Evolutionary conservation across 768 basidiomycete species (phyloP).

Genomic region (Leucocoprinus birnbaumii): DNA sequence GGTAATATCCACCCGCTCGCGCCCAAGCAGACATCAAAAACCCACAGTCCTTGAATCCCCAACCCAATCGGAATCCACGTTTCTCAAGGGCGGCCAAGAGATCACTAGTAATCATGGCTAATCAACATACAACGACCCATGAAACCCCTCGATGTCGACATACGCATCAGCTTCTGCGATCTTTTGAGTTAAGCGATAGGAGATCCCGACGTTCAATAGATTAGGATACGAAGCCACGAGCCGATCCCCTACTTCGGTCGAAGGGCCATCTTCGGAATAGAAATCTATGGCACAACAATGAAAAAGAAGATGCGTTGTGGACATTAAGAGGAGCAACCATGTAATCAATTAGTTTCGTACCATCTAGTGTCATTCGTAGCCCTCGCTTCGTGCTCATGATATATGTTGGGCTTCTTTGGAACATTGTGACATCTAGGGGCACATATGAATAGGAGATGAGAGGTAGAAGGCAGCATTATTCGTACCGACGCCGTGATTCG

Average conservation of each 20-base stretch:
- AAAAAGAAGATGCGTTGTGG: too few relatives aligned
- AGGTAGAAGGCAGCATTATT: background rate
- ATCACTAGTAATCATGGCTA: conserved; percentile 22
- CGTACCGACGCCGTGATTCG: conserved; percentile 39
- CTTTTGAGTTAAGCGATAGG: conserved; percentile 28
- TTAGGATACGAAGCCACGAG: conserved; percentile 47
- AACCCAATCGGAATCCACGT: conserved; percentile 54
- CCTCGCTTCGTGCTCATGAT: conserved; percentile 49
- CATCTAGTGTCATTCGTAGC: conserved; percentile 22
- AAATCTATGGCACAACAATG: conserved; percentile 19
- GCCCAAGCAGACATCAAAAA: conserved; percentile 44
- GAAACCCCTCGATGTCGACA: conserved; percentile 12
- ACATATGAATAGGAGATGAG: too few relatives aligned
- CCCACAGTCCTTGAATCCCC: conserved; percentile 51
- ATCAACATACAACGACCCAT: too few relatives aligned
- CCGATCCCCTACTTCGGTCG: conserved; percentile 47
- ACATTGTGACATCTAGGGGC: conserved; percentile 51
- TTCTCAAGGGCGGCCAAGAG: conserved; percentile 52
- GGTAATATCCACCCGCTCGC: conserved; percentile 63
- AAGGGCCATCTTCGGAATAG: conserved; percentile 47
- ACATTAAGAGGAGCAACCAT: too few relatives aligned
- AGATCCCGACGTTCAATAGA: conserved; percentile 23
- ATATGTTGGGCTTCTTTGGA: conserved; percentile 58
- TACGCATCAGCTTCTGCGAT: conserved; percentile 59
- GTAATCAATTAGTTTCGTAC: too few relatives aligned